A percentile compares a stretch with the other conserved stretches of the same genome.
Evolutionary conservation across 768 basidiomycete species (phyloP).

Genomic region (Termitomyces sp.): DNA sequence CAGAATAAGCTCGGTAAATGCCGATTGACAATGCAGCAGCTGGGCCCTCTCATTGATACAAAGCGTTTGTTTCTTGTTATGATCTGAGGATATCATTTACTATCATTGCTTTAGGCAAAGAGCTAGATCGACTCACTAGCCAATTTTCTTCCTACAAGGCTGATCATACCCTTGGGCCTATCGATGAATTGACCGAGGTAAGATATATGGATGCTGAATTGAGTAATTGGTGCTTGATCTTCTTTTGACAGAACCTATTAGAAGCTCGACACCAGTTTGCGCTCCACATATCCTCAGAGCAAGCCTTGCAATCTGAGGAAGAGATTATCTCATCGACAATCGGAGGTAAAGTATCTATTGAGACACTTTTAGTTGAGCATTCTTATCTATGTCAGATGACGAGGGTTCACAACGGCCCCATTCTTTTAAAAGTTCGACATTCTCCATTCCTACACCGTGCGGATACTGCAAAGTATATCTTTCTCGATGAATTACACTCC

Average conservation of each 20-base stretch:
- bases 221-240: conserved; percentile 12
- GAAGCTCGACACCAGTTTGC: conserved; percentile 58
- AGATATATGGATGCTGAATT: conserved; percentile 11
- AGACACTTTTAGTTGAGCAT: background rate
- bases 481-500: background rate
- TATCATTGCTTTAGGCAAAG: conserved; percentile 35
- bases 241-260: conserved; percentile 46
- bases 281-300: conserved; percentile 48
- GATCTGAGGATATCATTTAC: conserved; percentile 5
- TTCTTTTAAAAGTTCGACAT: conserved; percentile 78
- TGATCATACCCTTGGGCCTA: conserved; percentile 46
- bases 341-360: conserved; percentile 41
- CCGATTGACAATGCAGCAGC: conserved; percentile 57
- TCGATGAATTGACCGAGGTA: conserved; percentile 57
- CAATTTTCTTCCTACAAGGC: conserved; percentile 41
- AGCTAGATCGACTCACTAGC: conserved; percentile 44
- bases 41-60: conserved; percentile 46
- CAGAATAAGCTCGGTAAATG: conserved; percentile 71
- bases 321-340: conserved; percentile 54
- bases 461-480: conserved; percentile 69
- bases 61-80: conserved; percentile 44
- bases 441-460: conserved; percentile 81
- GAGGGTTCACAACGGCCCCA: conserved; percentile 68
- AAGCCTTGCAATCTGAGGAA: conserved; percentile 59
- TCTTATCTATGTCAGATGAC: conserved; percentile 45